These are phyloP conservation scores for Penicillium brevicompactum DNA, from an alignment of 2,329 filamentous ascomycete species.

Conservation along the genomic window DNA sequence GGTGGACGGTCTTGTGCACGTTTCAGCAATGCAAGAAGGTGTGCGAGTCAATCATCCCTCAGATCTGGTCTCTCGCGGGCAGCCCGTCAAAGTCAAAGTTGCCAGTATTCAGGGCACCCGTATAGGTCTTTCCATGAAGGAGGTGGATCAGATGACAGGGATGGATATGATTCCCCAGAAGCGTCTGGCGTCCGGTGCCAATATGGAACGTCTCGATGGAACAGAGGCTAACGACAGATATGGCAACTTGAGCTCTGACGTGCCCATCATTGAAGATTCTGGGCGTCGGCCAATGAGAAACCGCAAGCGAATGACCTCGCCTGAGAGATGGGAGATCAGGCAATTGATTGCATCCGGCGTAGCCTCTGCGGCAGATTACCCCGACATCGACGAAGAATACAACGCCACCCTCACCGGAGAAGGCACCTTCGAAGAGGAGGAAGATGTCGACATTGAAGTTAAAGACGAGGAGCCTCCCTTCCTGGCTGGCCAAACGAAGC, in stretches of 20 bases:
- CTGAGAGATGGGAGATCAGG: slow-evolving; percentile 95
- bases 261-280: slow-evolving; percentile 66
- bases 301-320: slow-evolving; percentile 93
- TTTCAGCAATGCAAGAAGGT: slow-evolving; percentile 83
- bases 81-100: slow-evolving; percentile 90
- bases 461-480: slow-evolving; percentile 96
- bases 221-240: slow-evolving; percentile 56
- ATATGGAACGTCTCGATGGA: slow-evolving; percentile 78
- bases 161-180: slow-evolving; percentile 78
- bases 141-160: slow-evolving; percentile 88
- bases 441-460: slow-evolving; percentile 96
- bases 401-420: slow-evolving; percentile 84
- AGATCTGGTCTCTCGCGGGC: slow-evolving; percentile 77
- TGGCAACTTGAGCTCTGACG: slow-evolving; percentile 52
- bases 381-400: slow-evolving; percentile 92
- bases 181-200: slow-evolving; percentile 83
- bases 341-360: slow-evolving; percentile 96
- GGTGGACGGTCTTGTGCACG: slow-evolving; percentile 89
- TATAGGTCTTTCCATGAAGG: slow-evolving; percentile 93
- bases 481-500: slow-evolving; percentile 92
- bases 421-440: slow-evolving; percentile 85
- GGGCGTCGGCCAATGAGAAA: slow-evolving; percentile 60
- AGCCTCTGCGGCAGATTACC: slow-evolving; percentile 88
- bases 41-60: slow-evolving; percentile 89
- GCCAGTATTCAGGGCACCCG: slow-evolving; percentile 78